phyloP scores from a whole-genome alignment of 352 stramenopile species.

The Pythium periplocum region DNA sequence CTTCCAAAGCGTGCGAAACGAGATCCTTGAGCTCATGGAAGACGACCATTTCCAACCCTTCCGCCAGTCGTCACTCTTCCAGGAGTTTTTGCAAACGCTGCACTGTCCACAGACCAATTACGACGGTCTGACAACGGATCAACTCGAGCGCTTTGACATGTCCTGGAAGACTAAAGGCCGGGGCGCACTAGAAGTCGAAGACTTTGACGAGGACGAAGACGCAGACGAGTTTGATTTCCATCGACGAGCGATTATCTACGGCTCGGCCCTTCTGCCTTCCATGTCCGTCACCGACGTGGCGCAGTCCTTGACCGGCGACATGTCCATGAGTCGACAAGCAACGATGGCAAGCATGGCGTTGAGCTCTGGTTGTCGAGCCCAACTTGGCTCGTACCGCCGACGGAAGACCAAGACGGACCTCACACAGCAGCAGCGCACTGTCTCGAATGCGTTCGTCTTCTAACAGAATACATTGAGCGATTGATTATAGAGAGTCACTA shows the following conservation, averaged over 20 bases:
- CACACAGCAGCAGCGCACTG: constrained; percentile 2
- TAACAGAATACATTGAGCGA: neutral
- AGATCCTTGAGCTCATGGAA: constrained; percentile 51
- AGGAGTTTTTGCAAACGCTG: constrained; percentile 36
- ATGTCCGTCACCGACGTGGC: too few species aligned
- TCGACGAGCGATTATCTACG: neutral
- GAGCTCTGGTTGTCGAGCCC: too few species aligned
- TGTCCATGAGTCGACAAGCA: too few species aligned
- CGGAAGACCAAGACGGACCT: neutral
- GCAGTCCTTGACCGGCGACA: too few species aligned
- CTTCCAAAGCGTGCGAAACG: constrained; percentile 32
- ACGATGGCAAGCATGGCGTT: too few species aligned
- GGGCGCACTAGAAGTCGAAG: constrained; percentile 13
- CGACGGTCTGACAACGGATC: constrained; percentile 30
- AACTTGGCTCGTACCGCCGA: neutral
- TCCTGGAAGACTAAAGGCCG: constrained; percentile 5
- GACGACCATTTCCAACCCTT: constrained; percentile 43
- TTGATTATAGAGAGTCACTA: too few species aligned
- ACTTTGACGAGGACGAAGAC: constrained; percentile 12
- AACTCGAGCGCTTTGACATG: constrained; percentile 38
- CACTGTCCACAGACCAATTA: constrained; percentile 43
- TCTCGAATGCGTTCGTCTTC: constrained; percentile 13
- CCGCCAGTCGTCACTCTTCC: constrained; percentile 36
- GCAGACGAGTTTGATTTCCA: neutral
- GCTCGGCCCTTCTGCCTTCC: too few species aligned